Evolutionary conservation across 495 filamentous ascomycete species (phyloP), one percentile per base, ranked within the genome.

Genomic region (Alectoria sarmentosa): DNA sequence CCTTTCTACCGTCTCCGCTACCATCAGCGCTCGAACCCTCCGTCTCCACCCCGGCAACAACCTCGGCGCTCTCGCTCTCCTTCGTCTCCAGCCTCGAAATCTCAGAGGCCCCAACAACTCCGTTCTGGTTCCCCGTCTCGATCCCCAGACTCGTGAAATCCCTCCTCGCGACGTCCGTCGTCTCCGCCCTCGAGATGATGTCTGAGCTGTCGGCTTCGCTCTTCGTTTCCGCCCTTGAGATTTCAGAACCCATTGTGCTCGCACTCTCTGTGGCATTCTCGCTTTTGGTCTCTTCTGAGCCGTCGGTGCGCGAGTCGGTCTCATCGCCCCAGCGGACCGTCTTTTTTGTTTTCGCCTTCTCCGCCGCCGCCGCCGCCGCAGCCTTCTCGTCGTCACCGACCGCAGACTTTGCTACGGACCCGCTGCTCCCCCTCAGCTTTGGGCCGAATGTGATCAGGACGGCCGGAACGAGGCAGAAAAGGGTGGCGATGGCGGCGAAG

Each of bases 401-500:
- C 28, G 30, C 39, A n/a, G n/a, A n/a, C n/a, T n/a, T n/a, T n/a
- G n/a, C n/a, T n/a, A n/a, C 21, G 0, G 58, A 28, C 0, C 21
- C 0, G 28, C n/a, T 30, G n/a, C 58, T 37, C 6, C 9, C 26
- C 11, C 42, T 37, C 3, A 23, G 3, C 4, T 13, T 28, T 10
- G n/a, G 8, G 41, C 42, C 44, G 15, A 14, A 52, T 1, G 0
- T 23, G 2, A 39, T 13, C 7, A 61, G 34, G 60, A 48, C 10
- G 17, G 39, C 0, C 0, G 41, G 32, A 0, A 61, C 7, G 8
- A 49, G 15, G 30, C 30, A 41, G 19, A 30, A 36, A 1, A 44
- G 21, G 2, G 62, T 64, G 8, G 52, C 62, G n/a, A 58, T 46
- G 8, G 49, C 28, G 11, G 62, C 52, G 9, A 58, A 26, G 30